A percentile compares a stretch with the other conserved stretches of the same genome.
phyloP scores from a whole-genome alignment of 2,329 filamentous ascomycete genomes.

The Botrytis porri region DNA sequence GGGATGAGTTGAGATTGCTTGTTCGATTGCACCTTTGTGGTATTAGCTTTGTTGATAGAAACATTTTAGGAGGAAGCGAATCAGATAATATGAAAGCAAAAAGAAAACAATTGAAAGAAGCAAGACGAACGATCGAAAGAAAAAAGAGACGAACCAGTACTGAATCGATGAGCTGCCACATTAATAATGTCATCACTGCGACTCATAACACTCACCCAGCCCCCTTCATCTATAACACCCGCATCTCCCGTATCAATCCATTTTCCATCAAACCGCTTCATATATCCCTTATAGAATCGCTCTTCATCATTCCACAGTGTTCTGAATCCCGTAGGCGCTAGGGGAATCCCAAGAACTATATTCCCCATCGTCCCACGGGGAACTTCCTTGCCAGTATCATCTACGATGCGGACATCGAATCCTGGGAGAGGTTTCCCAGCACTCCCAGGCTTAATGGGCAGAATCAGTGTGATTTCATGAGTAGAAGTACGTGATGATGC shows the following conservation, averaged over 20 bases:
- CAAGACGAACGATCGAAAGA: neutral
- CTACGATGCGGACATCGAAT: constrained; percentile 81
- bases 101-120: neutral
- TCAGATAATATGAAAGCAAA: neutral
- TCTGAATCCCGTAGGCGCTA: constrained; percentile 83
- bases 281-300: constrained; percentile 79
- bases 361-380: constrained; percentile 79
- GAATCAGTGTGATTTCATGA: constrained; percentile 43
- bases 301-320: constrained; percentile 84
- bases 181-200: constrained; percentile 84
- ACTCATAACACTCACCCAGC: constrained; percentile 63
- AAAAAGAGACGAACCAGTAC: constrained; percentile 60
- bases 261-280: constrained; percentile 74
- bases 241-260: constrained; percentile 94
- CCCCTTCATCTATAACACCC: constrained; percentile 76
- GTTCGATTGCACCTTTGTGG: constrained; percentile 74
- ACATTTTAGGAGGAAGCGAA: neutral
- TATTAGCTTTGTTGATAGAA: neutral
- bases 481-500: constrained; percentile 49
- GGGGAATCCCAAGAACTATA: constrained; percentile 77
- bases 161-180: constrained; percentile 89
- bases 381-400: constrained; percentile 74
- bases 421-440: constrained; percentile 90
- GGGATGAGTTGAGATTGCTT: constrained; percentile 81
- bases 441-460: constrained; percentile 74